Percentiles rank a stretch among this genome's conserved stretches.
Evolutionary conservation across 129 eudicot genomes (phyloP).

Genomic region (Pittosporum tobira): DNA sequence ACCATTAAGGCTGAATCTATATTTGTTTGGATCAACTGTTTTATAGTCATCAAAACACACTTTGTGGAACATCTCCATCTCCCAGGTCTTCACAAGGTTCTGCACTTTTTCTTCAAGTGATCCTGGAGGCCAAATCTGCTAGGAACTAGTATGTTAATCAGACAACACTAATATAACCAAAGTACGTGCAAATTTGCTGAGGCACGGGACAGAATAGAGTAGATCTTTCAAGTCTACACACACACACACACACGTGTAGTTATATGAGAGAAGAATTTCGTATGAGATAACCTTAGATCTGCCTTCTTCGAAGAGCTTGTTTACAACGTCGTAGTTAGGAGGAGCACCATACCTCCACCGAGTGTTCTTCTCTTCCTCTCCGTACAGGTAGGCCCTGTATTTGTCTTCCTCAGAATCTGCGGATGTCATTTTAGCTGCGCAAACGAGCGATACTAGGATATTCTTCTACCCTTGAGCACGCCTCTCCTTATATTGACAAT

Average conservation of each 20-base stretch:
- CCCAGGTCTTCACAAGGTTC: conserved; percentile 81
- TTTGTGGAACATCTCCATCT: conserved; percentile 81
- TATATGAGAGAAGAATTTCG: too few species aligned
- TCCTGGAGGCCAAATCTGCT: conserved; percentile 74
- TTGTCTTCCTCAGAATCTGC: conserved; percentile 33
- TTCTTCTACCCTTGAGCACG: too few species aligned
- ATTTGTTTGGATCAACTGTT: conserved; percentile 41
- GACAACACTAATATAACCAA: too few species aligned
- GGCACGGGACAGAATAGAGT: background rate
- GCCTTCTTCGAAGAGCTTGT: conserved; percentile 86
- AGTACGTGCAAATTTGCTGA: too few species aligned
- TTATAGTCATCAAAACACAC: conserved; percentile 47
- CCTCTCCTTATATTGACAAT: too few species aligned
- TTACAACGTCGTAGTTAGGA: conserved; percentile 67
- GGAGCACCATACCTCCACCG: conserved; percentile 58
- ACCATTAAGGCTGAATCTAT: conserved; percentile 52
- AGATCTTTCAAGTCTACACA: too few species aligned
- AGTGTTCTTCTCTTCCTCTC: conserved; percentile 71
- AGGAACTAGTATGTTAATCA: too few species aligned
- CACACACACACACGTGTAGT: too few species aligned
- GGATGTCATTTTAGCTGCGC: conserved; percentile 22
- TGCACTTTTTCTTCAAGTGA: conserved; percentile 84
- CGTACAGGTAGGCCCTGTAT: conserved; percentile 51
- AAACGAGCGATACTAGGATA: too few species aligned
- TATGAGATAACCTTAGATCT: conserved; percentile 81